These are phyloP conservation scores for Pseudogymnoascus sp. DNA, from an alignment of 2,329 filamentous ascomycete genomes.

Conservation along the genomic window DNA sequence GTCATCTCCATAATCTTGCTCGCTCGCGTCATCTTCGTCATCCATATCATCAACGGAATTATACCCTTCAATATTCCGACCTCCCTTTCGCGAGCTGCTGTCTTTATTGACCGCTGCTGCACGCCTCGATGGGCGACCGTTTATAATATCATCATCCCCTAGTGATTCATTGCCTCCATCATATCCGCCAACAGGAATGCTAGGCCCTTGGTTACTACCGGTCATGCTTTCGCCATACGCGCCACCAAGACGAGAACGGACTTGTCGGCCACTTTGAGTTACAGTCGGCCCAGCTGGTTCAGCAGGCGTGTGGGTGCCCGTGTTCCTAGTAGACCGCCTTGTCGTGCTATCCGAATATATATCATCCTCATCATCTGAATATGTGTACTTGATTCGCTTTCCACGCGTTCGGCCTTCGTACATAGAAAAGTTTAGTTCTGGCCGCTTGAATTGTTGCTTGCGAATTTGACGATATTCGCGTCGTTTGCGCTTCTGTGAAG, in stretches of 20 bases:
- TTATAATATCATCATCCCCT: constrained; percentile 31
- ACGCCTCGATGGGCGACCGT: constrained; percentile 34
- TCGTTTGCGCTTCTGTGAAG: constrained; percentile 72
- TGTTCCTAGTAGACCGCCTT: constrained; percentile 66
- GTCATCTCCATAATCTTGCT: constrained; percentile 68
- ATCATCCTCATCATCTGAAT: constrained; percentile 71
- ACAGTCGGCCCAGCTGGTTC: constrained; percentile 55
- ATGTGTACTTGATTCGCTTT: constrained; percentile 95
- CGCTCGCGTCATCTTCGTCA: constrained; percentile 61
- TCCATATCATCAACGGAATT: constrained; percentile 52
- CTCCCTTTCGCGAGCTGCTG: constrained; percentile 31
- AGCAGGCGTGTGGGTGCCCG: constrained; percentile 61
- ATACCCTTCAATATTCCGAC: constrained; percentile 42
- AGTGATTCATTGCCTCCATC: constrained; percentile 36
- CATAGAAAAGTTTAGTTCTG: constrained; percentile 53
- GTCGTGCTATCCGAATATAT: constrained; percentile 50
- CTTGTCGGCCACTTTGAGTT: constrained; percentile 82
- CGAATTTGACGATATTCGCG: constrained; percentile 83
- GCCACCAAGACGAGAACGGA: constrained; percentile 53
- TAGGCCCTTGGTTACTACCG: constrained; percentile 33
- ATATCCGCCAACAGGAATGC: constrained; percentile 28
- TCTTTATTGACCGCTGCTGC: constrained; percentile 19
- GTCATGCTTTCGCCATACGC: constrained; percentile 46
- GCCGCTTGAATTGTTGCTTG: constrained; percentile 39
- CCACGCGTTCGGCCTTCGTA: constrained; percentile 95